Evolutionary conservation across 2,329 filamentous ascomycete species (phyloP), one percentile per base, ranked within the genome.

Genomic region (Hypoxylon sp.): DNA sequence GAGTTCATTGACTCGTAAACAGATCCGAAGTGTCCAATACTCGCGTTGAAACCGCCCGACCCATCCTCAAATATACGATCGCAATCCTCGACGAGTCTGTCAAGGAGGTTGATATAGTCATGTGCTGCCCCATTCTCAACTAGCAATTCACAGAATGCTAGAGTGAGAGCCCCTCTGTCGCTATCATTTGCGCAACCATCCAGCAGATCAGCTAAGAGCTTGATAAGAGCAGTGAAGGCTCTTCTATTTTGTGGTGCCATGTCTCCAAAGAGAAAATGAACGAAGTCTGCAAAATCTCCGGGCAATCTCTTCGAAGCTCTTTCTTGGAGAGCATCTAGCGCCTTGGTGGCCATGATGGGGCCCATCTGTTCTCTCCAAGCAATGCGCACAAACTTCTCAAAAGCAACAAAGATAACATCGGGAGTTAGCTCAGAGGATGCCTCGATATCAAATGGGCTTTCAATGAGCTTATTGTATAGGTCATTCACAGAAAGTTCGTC

Each of bases 281-380:
- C 84, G 68, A 87, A 88, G 58, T 87, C 84, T 5, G 81, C 82
- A 73, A 88, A 93, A 60, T 92, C 88, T 12, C 84, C 84, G 0
- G 87, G 86, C 16, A 89, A 84, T 59, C 84, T 76, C 60, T 83
- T 88, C 45, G 83, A 79, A 7, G 82, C 78, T 50, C 82, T 78
- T 51, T 81, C 79, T 61, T 95, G 91, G n/a, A 97, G 78, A 1
- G 84, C 83, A 48, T 88, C 82, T 26, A 97, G 77, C 4, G 84
- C 81, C 35, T 87, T 78, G 42, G 83, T 78, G 1, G 89, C 84
- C 69, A 97, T 84, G 46, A 97, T 83, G 2, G 90, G 84, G 0
- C 93, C 93, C 78, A 97, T 91, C 62, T 90, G 87, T 59, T 93
- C 89, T 51, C 82, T 86, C 93, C 93, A 97, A 8, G 90, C 91